Base-by-base conservation (phyloP, 106 monocot species). In the Ottelia alismoides region DNA sequence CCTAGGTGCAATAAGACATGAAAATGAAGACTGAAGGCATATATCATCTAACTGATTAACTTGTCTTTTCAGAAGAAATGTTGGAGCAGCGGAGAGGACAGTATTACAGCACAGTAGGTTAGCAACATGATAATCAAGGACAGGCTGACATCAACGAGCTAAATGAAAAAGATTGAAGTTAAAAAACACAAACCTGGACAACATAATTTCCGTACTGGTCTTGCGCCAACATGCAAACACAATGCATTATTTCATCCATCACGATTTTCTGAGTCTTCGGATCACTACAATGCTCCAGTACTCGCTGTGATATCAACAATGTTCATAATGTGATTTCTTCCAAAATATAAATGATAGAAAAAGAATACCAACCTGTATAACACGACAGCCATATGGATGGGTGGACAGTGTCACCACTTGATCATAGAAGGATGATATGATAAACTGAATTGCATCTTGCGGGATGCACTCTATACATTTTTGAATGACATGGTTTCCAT, bases 331-430 rank as follows among this genome's bases (percentile, higher is more conserved):
- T n/a, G n/a, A n/a, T n/a, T n/a, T n/a, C n/a, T n/a, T n/a, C n/a
- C n/a, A n/a, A n/a, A n/a, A n/a, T n/a, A n/a, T n/a, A n/a, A n/a
- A n/a, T n/a, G n/a, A n/a, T n/a, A n/a, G n/a, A n/a, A n/a, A n/a
- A n/a, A n/a, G n/a, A n/a, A n/a, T n/a, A n/a, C n/a, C n/a, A n/a
- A 65, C 65, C 66, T 66, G 66, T 9, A 66, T 57, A 11, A 66
- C 57, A 27, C 66, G 55, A 22, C 66, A 66, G 20, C 66, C 66
- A 55, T 66, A 66, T 4, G 66, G 56, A 49, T 66, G 56, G 11
- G 47, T 31, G 21, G 66, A 47, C 4, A 66, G 25, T 6, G 47
- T 12, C 28, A 47, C 46, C 27, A 49, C 57, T 24, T 66, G 65
- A 2, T 28, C 66, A 46, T 31, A 23, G 14, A 66, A 30, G 10